phyloP scores from a whole-genome alignment of 2,329 filamentous ascomycete genomes.

The Davidsoniella virescens region DNA sequence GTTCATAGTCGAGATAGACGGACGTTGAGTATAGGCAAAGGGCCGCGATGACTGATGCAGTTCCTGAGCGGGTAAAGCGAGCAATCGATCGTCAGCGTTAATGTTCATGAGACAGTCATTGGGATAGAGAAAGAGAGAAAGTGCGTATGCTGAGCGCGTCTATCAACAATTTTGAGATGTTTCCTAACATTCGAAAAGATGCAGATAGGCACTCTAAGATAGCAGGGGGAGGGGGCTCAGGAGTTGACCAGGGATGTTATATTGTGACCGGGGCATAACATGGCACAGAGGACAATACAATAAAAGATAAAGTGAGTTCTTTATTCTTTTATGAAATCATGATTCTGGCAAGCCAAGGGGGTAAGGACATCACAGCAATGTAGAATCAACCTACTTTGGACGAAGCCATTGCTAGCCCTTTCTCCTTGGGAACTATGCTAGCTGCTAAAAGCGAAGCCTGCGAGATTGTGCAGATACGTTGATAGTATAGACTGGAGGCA shows the following conservation, averaged over 20 bases:
- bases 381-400: slow-evolving; percentile 13
- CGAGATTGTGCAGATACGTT: slow-evolving; percentile 8
- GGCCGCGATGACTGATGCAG: slow-evolving; percentile 50
- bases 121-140: neutral
- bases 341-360: slow-evolving; percentile 11
- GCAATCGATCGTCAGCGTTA: slow-evolving; percentile 14
- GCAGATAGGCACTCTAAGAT: neutral
- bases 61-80: slow-evolving; percentile 31
- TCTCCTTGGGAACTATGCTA: slow-evolving; percentile 13
- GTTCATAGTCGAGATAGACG: slow-evolving; percentile 10
- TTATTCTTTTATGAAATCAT: neutral
- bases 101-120: neutral
- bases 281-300: slow-evolving; percentile 6
- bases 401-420: slow-evolving; percentile 14
- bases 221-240: slow-evolving; percentile 5
- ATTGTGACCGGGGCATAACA: slow-evolving; percentile 3
- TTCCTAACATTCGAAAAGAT: neutral
- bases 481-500: neutral
- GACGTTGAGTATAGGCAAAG: slow-evolving; percentile 8
- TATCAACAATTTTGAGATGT: neutral
- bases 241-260: slow-evolving; percentile 1
- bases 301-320: neutral
- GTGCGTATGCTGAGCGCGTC: neutral
- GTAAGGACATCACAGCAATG: slow-evolving; percentile 14
- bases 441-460: slow-evolving; percentile 12